phyloP scores from a whole-genome alignment of 805 yeast species.

The Teunomyces cretensis region DNA sequence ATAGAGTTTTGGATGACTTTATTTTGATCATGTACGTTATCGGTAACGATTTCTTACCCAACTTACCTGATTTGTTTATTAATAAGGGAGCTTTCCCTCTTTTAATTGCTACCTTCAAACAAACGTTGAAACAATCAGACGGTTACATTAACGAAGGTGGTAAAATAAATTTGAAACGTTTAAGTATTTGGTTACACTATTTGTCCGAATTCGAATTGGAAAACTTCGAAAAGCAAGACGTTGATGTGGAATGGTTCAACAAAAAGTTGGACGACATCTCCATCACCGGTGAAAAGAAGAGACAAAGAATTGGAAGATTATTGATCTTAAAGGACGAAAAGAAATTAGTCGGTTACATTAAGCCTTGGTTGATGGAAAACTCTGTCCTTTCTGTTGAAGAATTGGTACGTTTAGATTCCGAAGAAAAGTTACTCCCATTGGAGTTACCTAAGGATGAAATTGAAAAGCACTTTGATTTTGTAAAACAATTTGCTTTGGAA shows the following conservation, averaged over 20 bases:
- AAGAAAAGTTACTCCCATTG: constrained; percentile 26
- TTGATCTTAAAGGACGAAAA: constrained; percentile 70
- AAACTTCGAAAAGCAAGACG: constrained; percentile 79
- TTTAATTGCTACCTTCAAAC: constrained; percentile 82
- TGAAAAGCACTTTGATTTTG: constrained; percentile 54
- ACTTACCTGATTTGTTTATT: constrained; percentile 88
- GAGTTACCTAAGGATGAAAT: constrained; percentile 48
- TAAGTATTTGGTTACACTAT: constrained; percentile 72
- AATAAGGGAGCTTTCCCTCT: constrained; percentile 98
- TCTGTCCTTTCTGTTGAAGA: constrained; percentile 30
- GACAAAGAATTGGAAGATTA: constrained; percentile 64
- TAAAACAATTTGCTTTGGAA: constrained; percentile 64
- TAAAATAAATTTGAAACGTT: constrained; percentile 68
- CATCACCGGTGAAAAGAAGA: constrained; percentile 65
- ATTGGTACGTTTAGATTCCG: constrained; percentile 31
- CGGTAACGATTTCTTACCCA: constrained; percentile 97
- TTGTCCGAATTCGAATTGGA: constrained; percentile 79
- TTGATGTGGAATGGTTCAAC: constrained; percentile 91
- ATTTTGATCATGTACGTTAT: constrained; percentile 89
- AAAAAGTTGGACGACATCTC: constrained; percentile 78
- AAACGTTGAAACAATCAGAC: constrained; percentile 66
- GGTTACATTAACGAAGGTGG: constrained; percentile 88
- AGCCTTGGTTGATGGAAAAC: constrained; percentile 49
- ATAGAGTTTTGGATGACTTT: constrained; percentile 87
- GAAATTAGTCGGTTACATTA: constrained; percentile 60